Evolutionary conservation across 305 asterid genomes (phyloP).

Genomic region (Fraxinus angustifolia): DNA sequence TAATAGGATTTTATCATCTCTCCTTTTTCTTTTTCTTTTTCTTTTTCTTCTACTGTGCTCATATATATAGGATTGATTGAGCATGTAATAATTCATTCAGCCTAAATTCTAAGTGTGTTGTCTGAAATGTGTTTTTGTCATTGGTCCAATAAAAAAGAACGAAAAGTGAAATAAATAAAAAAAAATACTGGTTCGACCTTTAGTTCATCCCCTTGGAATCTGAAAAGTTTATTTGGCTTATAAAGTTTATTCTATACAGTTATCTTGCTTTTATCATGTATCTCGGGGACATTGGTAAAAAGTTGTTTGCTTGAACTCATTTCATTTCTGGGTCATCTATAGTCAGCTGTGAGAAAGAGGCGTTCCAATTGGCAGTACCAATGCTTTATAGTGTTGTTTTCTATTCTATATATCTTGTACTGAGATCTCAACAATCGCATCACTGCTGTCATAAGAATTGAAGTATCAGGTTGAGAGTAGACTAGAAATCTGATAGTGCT

Average conservation of each 20-base stretch:
- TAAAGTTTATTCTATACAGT: not conserved
- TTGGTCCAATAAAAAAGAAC: not conserved
- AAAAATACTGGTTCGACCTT: not conserved
- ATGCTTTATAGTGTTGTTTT: not conserved
- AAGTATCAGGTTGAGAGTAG: not conserved
- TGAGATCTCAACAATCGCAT: not conserved
- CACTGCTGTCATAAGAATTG: not conserved
- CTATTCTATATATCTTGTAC: not conserved
- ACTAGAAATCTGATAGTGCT: not conserved
- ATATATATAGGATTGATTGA: not conserved
- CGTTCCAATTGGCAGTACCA: not conserved
- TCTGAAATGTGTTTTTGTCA: too few relatives aligned
- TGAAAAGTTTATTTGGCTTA: not conserved
- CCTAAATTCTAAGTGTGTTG: not conserved
- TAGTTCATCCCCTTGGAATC: not conserved
- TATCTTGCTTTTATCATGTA: not conserved
- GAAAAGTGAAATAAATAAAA: not conserved
- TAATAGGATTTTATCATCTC: not conserved
- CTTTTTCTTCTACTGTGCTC: not conserved
- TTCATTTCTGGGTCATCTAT: not conserved
- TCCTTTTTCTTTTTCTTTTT: not conserved
- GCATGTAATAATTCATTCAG: not conserved
- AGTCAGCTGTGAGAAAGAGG: not conserved
- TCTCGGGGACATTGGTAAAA: not conserved
- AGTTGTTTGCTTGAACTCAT: not conserved